phyloP scores from a whole-genome alignment of 2,329 filamentous ascomycete genomes.

The Epichloe gansuensis region DNA sequence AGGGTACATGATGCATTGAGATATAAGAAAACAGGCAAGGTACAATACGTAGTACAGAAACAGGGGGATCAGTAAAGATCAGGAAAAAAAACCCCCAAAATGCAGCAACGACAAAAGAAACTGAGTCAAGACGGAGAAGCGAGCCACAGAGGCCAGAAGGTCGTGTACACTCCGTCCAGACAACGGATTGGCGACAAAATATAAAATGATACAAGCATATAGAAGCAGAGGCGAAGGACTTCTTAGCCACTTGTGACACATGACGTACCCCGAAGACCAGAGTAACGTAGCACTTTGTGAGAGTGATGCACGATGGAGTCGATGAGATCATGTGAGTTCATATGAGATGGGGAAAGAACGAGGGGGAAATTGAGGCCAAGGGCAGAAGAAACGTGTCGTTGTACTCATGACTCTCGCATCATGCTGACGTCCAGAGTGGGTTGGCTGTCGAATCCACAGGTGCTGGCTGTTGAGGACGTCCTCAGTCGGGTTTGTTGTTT shows the following conservation, averaged over 20 bases:
- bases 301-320: background rate
- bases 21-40: background rate
- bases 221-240: background rate
- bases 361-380: background rate
- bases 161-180: background rate
- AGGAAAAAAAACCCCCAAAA: background rate
- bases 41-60: background rate
- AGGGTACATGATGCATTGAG: background rate
- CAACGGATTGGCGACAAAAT: background rate
- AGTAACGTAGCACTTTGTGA: background rate
- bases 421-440: background rate
- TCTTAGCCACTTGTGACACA: background rate
- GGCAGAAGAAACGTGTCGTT: background rate
- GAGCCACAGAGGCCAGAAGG: background rate
- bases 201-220: background rate
- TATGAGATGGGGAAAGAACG: background rate
- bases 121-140: background rate
- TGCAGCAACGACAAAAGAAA: background rate
- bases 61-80: background rate
- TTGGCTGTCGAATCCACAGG: background rate
- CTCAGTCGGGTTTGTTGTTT: conserved; percentile 2
- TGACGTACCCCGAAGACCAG: background rate
- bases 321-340: background rate
- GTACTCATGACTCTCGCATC: background rate
- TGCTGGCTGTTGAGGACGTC: background rate